Conservation (phyloP, 768 basidiomycete species). For the Mycena alexandri region DNA sequence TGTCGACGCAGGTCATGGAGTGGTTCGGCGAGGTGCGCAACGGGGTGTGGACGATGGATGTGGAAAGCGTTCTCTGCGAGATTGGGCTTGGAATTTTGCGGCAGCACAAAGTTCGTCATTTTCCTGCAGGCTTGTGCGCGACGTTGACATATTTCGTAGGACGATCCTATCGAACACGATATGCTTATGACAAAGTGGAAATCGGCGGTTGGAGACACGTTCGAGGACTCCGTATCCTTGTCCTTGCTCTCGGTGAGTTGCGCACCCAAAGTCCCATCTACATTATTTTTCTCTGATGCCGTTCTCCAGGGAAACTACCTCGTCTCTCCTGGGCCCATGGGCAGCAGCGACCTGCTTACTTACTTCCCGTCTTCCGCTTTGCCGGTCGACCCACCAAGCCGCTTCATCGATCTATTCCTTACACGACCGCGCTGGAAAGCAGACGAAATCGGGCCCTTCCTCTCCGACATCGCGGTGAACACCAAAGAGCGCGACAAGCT, state of each 20-base stretch:
- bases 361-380: slow-evolving; percentile 85
- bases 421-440: slow-evolving; percentile 81
- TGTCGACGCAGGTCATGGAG: slow-evolving; percentile 77
- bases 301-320: slow-evolving; percentile 82
- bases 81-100: slow-evolving; percentile 83
- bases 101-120: slow-evolving; percentile 61
- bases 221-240: slow-evolving; percentile 72
- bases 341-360: slow-evolving; percentile 56
- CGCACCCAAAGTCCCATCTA: neutral
- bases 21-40: slow-evolving; percentile 82
- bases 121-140: neutral
- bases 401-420: slow-evolving; percentile 92
- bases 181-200: slow-evolving; percentile 80
- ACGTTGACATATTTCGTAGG: slow-evolving; percentile 51
- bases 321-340: slow-evolving; percentile 53
- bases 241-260: slow-evolving; percentile 75
- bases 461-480: slow-evolving; percentile 86
- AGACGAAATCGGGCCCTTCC: slow-evolving; percentile 85
- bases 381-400: slow-evolving; percentile 80
- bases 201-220: slow-evolving; percentile 81
- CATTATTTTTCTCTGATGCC: slow-evolving; percentile 12
- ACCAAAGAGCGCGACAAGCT: slow-evolving; percentile 90
- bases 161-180: slow-evolving; percentile 67
- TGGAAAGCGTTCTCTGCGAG: slow-evolving; percentile 72
- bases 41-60: slow-evolving; percentile 77